Evolutionary conservation across 164 flowering plant genomes (phyloP), one percentile per base, ranked within the genome.

Genomic region (Santalum album): DNA sequence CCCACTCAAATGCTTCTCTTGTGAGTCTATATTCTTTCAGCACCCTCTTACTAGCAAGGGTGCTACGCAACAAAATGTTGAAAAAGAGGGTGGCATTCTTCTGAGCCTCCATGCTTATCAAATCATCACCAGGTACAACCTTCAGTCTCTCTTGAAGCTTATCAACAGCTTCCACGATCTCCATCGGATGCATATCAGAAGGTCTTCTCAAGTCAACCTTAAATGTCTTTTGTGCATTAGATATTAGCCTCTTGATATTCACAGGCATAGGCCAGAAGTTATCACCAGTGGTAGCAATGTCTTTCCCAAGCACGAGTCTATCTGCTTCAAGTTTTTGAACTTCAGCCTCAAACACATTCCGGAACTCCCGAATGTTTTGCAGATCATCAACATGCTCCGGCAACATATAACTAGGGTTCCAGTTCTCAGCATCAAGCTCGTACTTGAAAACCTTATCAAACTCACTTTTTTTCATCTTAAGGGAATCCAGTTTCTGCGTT

Each of bases 161-260:
- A 70, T 94, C 97, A 56, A 90, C 79, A 27, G 92, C 91, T 70
- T 94, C 96, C 19, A 94, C 97, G 58, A 90, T 81, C 65, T 92
- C 99, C 94, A 92, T 84, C 0, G 99, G 97, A 39, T 89, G 97
- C 88, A 92, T 83, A 67, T 87, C 96, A 55, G 99, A 92, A 43
- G 84, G 78, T 65, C 94, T 75, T 53, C 96, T 72, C 53, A 73
- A 64, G 60, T 89, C 97, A 69, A 91, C 78, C 75, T 86, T 92
- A 62, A 92, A 92, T 6, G 87, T 87, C 73, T 90, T 90, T 54
- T 90, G 97, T 1, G 99, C 96, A n/a, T n/a, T n/a, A n/a, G n/a
- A n/a, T n/a, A n/a, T n/a, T n/a, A n/a, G n/a, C 72, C 99, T 81
- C 78, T 75, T 80, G 11, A 92, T 80, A 70, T 92, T 92, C 56